Conservation (phyloP, 208 protist species). For the Porcisia deanei region DNA sequence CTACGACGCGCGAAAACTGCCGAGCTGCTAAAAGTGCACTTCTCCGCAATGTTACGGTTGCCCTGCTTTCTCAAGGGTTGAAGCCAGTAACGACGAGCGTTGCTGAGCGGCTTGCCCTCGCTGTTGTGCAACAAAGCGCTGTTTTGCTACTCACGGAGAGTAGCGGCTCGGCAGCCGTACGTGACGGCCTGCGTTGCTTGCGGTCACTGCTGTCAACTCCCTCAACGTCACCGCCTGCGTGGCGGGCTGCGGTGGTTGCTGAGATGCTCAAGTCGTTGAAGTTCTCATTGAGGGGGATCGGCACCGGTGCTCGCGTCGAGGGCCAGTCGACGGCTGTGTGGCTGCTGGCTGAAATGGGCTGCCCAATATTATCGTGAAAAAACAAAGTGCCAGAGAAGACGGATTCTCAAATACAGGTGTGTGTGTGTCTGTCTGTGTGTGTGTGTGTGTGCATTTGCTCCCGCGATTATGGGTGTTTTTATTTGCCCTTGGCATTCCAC, state of each 20-base stretch:
- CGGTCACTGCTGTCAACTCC: conserved; percentile 15
- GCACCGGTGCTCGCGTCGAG: conserved; percentile 28
- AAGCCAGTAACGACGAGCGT: not conserved
- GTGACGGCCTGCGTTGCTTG: conserved; percentile 19
- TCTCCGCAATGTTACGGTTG: conserved; percentile 21
- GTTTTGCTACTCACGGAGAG: conserved; percentile 22
- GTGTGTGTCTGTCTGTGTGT: not conserved
- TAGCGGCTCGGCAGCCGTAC: conserved; percentile 19
- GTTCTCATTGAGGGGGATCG: conserved; percentile 28
- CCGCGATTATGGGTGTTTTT: not conserved
- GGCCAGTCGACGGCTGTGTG: conserved; percentile 27
- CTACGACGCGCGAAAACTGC: conserved; percentile 10
- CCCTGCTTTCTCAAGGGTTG: conserved; percentile 10
- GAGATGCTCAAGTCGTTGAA: conserved; percentile 16
- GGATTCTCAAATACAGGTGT: not conserved
- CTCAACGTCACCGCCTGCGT: not conserved
- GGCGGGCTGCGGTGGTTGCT: conserved; percentile 9
- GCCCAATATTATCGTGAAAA: conserved; percentile 2
- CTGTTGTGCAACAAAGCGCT: conserved; percentile 26
- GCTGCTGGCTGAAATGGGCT: conserved; percentile 16
- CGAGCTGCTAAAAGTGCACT: conserved; percentile 25
- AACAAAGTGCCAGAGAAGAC: not conserved
- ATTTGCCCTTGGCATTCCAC: not conserved
- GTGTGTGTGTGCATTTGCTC: not conserved
- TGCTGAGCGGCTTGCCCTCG: conserved; percentile 14